Evolutionary conservation across 2,329 filamentous ascomycete genomes (phyloP).

Genomic region (Macroventuria anomochaeta): DNA sequence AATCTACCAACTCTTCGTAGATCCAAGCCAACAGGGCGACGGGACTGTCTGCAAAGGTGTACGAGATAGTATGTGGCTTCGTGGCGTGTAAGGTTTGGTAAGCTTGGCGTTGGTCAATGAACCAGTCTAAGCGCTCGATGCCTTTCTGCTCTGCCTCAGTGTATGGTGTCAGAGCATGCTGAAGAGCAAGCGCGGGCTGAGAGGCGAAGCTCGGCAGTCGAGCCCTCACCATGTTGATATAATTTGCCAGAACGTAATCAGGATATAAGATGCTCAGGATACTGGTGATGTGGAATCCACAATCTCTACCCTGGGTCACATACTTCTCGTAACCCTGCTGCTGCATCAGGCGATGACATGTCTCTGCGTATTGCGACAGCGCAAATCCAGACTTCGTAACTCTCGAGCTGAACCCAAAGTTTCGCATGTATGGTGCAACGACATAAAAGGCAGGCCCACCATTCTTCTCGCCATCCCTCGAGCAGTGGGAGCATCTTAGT

Average conservation of each 20-base stretch:
- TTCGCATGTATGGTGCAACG: slow-evolving; percentile 62
- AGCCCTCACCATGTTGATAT: slow-evolving; percentile 66
- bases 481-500: slow-evolving; percentile 64
- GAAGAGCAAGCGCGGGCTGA: slow-evolving; percentile 64
- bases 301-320: slow-evolving; percentile 69
- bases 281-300: slow-evolving; percentile 71
- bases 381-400: slow-evolving; percentile 63
- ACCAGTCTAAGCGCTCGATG: slow-evolving; percentile 63
- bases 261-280: slow-evolving; percentile 67
- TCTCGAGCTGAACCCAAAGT: slow-evolving; percentile 61
- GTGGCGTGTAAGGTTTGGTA: slow-evolving; percentile 69
- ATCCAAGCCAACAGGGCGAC: slow-evolving; percentile 78
- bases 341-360: slow-evolving; percentile 71
- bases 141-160: slow-evolving; percentile 59
- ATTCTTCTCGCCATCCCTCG: slow-evolving; percentile 31
- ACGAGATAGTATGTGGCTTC: slow-evolving; percentile 75
- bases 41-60: slow-evolving; percentile 72
- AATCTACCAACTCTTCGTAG: slow-evolving; percentile 79
- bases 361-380: slow-evolving; percentile 67
- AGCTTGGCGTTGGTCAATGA: slow-evolving; percentile 61
- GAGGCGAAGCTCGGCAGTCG: slow-evolving; percentile 47
- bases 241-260: slow-evolving; percentile 62
- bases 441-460: slow-evolving; percentile 59
- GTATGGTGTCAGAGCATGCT: slow-evolving; percentile 63
- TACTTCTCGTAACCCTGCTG: slow-evolving; percentile 69